Percentiles rank a stretch among this genome's conserved stretches.
Conservation (phyloP, 495 filamentous ascomycete species). For the Aspergillus panamensis region DNA sequence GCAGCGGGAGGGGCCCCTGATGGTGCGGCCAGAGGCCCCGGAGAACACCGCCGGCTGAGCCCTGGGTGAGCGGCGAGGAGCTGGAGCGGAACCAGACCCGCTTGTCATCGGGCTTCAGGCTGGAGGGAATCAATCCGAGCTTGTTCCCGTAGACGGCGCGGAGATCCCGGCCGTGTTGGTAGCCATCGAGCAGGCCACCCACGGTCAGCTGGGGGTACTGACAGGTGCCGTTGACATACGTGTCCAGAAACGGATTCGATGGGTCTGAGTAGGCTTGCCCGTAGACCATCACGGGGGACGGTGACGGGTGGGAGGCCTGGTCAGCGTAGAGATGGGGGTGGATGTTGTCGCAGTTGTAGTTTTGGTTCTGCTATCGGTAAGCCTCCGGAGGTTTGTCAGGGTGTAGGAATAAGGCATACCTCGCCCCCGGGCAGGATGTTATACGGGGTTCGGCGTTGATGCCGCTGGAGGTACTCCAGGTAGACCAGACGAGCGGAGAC, state of each 20-base stretch:
- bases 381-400: neutral
- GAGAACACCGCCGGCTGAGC: conserved; percentile 38
- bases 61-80: conserved; percentile 37
- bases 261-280: conserved; percentile 41
- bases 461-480: conserved; percentile 43
- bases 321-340: conserved; percentile 40
- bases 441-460: conserved; percentile 42
- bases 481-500: conserved; percentile 35
- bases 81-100: conserved; percentile 43
- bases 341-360: conserved; percentile 40
- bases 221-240: conserved; percentile 38
- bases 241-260: conserved; percentile 34
- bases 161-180: conserved; percentile 42
- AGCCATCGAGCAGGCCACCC: conserved; percentile 41
- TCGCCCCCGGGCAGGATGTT: conserved; percentile 43
- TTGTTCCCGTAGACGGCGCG: conserved; percentile 37
- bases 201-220: conserved; percentile 46
- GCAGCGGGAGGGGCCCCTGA: conserved; percentile 34
- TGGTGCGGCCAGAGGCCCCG: conserved; percentile 40
- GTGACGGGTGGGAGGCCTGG: conserved; percentile 15
- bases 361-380: conserved; percentile 34
- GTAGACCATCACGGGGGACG: conserved; percentile 36
- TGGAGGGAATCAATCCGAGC: conserved; percentile 30
- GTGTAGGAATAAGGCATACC: conserved; percentile 17
- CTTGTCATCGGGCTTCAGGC: conserved; percentile 13